phyloP scores from a whole-genome alignment of 139 green algal species.

The Nannochloris sp. region DNA sequence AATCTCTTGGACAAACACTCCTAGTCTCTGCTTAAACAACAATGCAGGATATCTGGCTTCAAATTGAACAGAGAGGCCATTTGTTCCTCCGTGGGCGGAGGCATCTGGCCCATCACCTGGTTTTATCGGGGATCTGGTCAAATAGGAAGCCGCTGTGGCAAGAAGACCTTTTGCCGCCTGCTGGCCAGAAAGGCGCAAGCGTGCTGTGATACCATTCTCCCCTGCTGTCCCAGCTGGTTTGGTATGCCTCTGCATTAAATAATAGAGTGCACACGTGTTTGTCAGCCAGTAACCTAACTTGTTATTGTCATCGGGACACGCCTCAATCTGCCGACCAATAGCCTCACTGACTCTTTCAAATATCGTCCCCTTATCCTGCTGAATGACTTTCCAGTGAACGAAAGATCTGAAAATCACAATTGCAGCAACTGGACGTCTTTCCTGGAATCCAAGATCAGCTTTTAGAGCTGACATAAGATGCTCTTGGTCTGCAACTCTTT shows the following conservation, averaged over 20 bases:
- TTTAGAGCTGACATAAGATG: constrained; percentile 46
- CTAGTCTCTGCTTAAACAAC: constrained; percentile 99
- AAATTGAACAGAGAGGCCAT: constrained; percentile 65
- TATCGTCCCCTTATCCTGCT: constrained; percentile 84
- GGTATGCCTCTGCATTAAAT: constrained; percentile 92
- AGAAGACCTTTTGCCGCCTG: constrained; percentile 34
- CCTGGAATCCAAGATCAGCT: constrained; percentile 69
- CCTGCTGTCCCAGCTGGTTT: constrained; percentile 57
- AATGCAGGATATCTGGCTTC: constrained; percentile 98
- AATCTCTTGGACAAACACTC: constrained; percentile 96
- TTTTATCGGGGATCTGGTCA: constrained; percentile 10
- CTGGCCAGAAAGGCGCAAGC: constrained; percentile 17
- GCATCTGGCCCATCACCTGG: constrained; percentile 52
- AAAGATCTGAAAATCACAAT: constrained; percentile 83
- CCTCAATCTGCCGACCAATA: constrained; percentile 79
- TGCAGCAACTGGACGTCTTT: constrained; percentile 74
- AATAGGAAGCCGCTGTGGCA: constrained; percentile 13
- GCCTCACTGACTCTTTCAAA: constrained; percentile 93
- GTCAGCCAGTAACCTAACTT: constrained; percentile 90
- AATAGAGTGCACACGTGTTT: constrained; percentile 92
- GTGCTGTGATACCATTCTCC: constrained; percentile 24
- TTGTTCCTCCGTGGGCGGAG: constrained; percentile 73
- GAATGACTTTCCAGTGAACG: constrained; percentile 82
- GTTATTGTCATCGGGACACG: constrained; percentile 79
- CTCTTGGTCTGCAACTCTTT: constrained; percentile 79